phyloP scores from a whole-genome alignment of 441 rosid genomes.

The Theobroma grandiflorum region DNA sequence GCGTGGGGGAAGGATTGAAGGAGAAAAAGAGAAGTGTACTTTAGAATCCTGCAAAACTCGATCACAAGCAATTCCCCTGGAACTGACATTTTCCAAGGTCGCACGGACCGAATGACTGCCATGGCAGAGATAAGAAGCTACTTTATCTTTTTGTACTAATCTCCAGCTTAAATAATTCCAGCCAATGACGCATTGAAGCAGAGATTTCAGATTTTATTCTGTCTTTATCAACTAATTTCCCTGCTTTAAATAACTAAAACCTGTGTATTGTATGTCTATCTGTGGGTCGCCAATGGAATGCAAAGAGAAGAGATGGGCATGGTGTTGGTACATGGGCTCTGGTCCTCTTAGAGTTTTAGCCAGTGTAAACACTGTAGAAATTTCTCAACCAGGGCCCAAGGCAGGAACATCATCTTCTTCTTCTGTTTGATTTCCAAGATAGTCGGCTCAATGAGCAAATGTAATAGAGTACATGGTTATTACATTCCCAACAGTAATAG shows the following conservation, averaged over 20 bases:
- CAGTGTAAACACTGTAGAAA: background rate
- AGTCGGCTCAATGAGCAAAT: no score
- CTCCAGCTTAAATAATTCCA: background rate
- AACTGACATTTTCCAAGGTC: constrained; percentile 21
- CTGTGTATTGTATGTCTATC: no score
- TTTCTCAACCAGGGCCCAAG: background rate
- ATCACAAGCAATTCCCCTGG: constrained; percentile 40
- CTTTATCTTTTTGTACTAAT: no score
- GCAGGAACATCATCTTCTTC: background rate
- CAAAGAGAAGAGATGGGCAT: no score
- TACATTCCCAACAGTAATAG: background rate
- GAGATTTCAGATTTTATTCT: background rate
- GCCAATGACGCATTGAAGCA: background rate
- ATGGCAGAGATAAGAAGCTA: background rate
- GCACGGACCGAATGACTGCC: background rate
- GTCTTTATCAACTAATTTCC: background rate
- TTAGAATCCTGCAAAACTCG: background rate
- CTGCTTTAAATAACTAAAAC: background rate
- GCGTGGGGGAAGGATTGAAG: background rate
- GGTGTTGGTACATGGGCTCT: background rate
- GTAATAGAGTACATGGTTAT: no score
- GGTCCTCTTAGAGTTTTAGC: background rate
- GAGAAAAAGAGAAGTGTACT: no score
- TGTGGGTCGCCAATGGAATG: no score
- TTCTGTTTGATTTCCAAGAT: background rate